Percentiles rank a stretch among this genome's conserved stretches.
phyloP scores from a whole-genome alignment of 2,329 filamentous ascomycete genomes.

The Talaromyces albobiverticillius region DNA sequence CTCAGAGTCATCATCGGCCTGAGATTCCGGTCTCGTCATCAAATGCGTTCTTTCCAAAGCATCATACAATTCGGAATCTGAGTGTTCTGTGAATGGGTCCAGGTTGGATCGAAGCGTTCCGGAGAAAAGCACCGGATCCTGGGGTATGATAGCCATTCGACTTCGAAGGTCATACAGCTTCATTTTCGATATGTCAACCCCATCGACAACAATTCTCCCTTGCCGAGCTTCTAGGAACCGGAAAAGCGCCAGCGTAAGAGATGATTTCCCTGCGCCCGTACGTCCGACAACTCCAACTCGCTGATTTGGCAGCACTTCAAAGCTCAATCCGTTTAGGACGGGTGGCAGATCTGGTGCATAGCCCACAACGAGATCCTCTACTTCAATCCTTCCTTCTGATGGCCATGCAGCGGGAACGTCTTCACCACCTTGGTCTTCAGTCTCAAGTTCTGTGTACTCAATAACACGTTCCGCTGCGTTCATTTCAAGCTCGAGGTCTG shows the following conservation, averaged over 20 bases:
- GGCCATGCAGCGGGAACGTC: slow-evolving; percentile 72
- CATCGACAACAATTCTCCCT: slow-evolving; percentile 68
- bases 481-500: slow-evolving; percentile 73
- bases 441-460: slow-evolving; percentile 69
- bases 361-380: slow-evolving; percentile 67
- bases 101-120: slow-evolving; percentile 74
- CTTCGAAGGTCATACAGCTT: slow-evolving; percentile 67
- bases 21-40: slow-evolving; percentile 36
- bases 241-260: slow-evolving; percentile 71
- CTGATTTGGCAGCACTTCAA: slow-evolving; percentile 64
- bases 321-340: slow-evolving; percentile 68
- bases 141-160: slow-evolving; percentile 74
- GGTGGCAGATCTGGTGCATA: slow-evolving; percentile 71
- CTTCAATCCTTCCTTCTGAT: slow-evolving; percentile 67
- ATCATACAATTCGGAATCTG: slow-evolving; percentile 66
- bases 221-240: slow-evolving; percentile 68
- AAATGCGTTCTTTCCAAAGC: slow-evolving; percentile 70
- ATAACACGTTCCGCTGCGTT: slow-evolving; percentile 73
- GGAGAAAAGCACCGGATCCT: slow-evolving; percentile 78
- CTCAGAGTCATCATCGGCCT: background rate
- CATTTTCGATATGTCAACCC: slow-evolving; percentile 70
- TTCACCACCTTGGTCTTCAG: slow-evolving; percentile 61
- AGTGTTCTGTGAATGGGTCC: slow-evolving; percentile 70
- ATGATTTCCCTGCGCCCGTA: slow-evolving; percentile 76
- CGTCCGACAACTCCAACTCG: slow-evolving; percentile 73